Conservation (phyloP, 805 yeast species). For the Saccharomyces jurei region DNA sequence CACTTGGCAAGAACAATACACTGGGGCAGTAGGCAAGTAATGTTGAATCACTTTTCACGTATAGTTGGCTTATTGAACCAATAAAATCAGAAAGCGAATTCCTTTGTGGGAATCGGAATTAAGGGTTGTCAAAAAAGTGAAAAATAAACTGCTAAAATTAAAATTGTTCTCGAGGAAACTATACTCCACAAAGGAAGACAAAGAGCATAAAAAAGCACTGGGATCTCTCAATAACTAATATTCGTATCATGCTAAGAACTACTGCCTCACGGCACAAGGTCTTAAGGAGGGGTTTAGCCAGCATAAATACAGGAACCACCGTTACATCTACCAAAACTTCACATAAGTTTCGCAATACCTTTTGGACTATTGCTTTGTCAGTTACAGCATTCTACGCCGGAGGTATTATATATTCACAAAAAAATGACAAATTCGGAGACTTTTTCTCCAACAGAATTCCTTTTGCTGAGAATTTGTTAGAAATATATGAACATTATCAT, state of each 20-base stretch:
- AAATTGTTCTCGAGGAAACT: background rate
- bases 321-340: conserved; percentile 5
- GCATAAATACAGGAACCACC: conserved; percentile 12
- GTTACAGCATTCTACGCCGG: conserved; percentile 42
- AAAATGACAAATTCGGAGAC: conserved; percentile 54
- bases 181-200: background rate
- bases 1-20: background rate
- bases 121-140: background rate
- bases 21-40: background rate
- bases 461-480: conserved; percentile 47
- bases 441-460: conserved; percentile 58
- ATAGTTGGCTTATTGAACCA: background rate
- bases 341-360: conserved; percentile 27
- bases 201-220: background rate
- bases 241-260: background rate
- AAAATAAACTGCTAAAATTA: background rate
- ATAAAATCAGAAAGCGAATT: background rate
- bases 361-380: conserved; percentile 27
- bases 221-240: background rate
- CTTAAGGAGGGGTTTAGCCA: conserved; percentile 5
- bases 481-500: conserved; percentile 37
- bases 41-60: background rate
- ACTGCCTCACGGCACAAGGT: background rate
- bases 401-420: conserved; percentile 51
- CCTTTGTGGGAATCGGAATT: background rate